Conservation (phyloP, 768 basidiomycete species). For the Austroboletus eburneus region DNA sequence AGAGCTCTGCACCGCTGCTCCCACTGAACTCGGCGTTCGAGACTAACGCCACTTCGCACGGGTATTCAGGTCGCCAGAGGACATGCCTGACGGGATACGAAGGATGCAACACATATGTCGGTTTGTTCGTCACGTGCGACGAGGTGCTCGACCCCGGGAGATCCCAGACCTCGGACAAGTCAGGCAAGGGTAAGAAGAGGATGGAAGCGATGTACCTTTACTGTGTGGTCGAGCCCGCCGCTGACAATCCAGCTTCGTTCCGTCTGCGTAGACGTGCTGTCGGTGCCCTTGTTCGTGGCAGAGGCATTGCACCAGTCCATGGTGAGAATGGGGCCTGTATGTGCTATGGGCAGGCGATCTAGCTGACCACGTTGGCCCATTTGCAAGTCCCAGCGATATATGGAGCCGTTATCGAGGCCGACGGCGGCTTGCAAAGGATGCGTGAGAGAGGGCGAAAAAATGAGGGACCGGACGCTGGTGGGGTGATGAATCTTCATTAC, state of each 20-base stretch:
- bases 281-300: conserved; percentile 11
- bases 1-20: conserved; percentile 20
- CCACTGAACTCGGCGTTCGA: conserved; percentile 57
- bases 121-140: conserved; percentile 57
- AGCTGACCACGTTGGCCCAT: conserved; percentile 72
- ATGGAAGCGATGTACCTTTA: conserved; percentile 49
- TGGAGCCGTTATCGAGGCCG: conserved; percentile 66
- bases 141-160: conserved; percentile 37
- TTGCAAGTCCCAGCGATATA: conserved; percentile 76
- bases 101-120: conserved; percentile 69
- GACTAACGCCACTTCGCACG: conserved; percentile 71
- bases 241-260: conserved; percentile 71
- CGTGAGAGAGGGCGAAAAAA: conserved; percentile 63
- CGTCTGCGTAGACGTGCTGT: conserved; percentile 11
- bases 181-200: not conserved
- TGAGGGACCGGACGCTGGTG: conserved; percentile 61
- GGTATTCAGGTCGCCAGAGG: conserved; percentile 71
- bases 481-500: conserved; percentile 70
- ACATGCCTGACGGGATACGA: conserved; percentile 72
- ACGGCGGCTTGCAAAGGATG: conserved; percentile 67
- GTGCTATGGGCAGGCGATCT: conserved; percentile 71
- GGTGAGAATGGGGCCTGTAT: conserved; percentile 65
- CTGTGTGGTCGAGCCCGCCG: conserved; percentile 72
- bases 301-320: conserved; percentile 63
- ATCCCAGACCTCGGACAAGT: conserved; percentile 62